phyloP scores from a whole-genome alignment of 2,329 filamentous ascomycete genomes.

The Trichoderma lentiforme region DNA sequence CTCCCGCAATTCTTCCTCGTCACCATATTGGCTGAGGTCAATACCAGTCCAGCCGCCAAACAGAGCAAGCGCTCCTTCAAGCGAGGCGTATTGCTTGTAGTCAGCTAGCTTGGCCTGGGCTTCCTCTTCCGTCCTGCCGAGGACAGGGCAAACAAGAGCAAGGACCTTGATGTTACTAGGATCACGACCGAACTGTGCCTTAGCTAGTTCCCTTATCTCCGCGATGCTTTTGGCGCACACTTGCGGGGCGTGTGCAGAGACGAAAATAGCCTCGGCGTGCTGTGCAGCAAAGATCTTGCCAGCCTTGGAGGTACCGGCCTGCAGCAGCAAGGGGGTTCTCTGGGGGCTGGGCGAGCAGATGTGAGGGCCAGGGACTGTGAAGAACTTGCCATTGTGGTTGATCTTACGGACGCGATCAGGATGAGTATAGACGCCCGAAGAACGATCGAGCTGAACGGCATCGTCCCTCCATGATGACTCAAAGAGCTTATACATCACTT shows the following conservation, averaged over 20 bases:
- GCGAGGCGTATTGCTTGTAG: constrained; percentile 56
- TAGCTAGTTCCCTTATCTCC: constrained; percentile 58
- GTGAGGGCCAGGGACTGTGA: constrained; percentile 61
- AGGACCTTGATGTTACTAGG: constrained; percentile 63
- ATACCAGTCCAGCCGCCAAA: constrained; percentile 73
- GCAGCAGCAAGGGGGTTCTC: constrained; percentile 64
- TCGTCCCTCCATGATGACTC: constrained; percentile 66
- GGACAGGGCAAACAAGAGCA: constrained; percentile 61
- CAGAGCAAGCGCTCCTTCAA: constrained; percentile 63
- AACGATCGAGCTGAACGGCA: constrained; percentile 58
- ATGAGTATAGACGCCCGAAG: constrained; percentile 54
- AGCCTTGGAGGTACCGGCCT: constrained; percentile 65
- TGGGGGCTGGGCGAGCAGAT: constrained; percentile 65
- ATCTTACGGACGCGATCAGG: constrained; percentile 58
- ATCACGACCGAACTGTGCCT: constrained; percentile 53
- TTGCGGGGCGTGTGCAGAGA: constrained; percentile 61
- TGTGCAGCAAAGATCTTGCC: constrained; percentile 66
- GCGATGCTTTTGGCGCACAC: constrained; percentile 60
- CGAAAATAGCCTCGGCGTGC: constrained; percentile 69
- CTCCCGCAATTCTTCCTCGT: constrained; percentile 62
- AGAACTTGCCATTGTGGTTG: constrained; percentile 63
- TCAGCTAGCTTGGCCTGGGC: constrained; percentile 62
- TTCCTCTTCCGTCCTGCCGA: constrained; percentile 64
- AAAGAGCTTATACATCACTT: constrained; percentile 64
- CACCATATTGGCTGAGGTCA: constrained; percentile 54